Conservation (phyloP, 2,329 filamentous ascomycete genomes). For the Penicillium sp. region DNA sequence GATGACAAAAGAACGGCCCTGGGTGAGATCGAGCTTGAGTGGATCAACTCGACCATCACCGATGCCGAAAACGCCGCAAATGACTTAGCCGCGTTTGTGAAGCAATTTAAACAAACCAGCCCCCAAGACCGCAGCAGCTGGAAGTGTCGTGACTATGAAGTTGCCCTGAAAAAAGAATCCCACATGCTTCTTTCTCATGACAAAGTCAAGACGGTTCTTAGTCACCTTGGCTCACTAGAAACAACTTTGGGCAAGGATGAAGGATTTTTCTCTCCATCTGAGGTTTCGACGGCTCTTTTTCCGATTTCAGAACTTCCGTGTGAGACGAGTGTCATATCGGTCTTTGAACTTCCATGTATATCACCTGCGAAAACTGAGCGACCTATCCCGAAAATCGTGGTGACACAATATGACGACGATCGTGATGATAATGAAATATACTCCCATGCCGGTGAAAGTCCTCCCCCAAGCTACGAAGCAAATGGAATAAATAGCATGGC, state of each 20-base stretch:
- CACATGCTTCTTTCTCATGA: constrained; percentile 17
- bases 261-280: not conserved
- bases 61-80: constrained; percentile 35
- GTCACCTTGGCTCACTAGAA: constrained; percentile 10
- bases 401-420: constrained; percentile 2
- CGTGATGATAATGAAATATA: not conserved
- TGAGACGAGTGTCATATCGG: not conserved
- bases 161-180: constrained; percentile 14
- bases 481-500: not conserved
- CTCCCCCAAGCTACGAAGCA: not conserved
- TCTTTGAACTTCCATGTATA: not conserved
- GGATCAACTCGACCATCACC: constrained; percentile 27
- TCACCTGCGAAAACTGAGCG: not conserved
- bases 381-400: constrained; percentile 3
- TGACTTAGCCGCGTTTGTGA: constrained; percentile 27
- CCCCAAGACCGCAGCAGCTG: constrained; percentile 19
- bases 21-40: constrained; percentile 22
- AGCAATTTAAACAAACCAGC: constrained; percentile 15
- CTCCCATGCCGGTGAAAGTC: not conserved
- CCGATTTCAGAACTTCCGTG: not conserved
- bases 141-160: constrained; percentile 16
- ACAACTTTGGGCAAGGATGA: not conserved
- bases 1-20: constrained; percentile 7
- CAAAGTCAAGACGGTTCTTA: constrained; percentile 20
- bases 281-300: not conserved